phyloP scores from a whole-genome alignment of 2,329 filamentous ascomycete genomes.

The Colletotrichum sp. region DNA sequence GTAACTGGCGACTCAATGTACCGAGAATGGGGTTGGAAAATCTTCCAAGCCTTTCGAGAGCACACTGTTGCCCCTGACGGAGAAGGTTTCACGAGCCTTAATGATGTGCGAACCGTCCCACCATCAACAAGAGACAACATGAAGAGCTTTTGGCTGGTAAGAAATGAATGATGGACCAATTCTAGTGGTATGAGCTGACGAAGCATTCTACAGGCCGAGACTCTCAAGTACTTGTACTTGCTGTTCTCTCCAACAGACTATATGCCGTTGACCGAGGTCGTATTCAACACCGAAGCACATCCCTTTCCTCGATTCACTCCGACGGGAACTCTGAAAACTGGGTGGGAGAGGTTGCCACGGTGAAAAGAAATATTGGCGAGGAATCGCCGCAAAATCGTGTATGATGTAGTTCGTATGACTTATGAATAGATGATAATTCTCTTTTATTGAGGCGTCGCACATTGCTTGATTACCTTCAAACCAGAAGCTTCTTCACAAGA shows the following conservation, averaged over 20 bases:
- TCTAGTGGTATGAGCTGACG: background rate
- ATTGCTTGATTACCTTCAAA: background rate
- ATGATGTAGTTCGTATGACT: background rate
- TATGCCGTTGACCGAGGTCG: conserved; percentile 81
- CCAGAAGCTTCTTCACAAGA: background rate
- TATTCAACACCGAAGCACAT: conserved; percentile 96
- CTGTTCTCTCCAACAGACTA: conserved; percentile 78
- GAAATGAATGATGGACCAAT: background rate
- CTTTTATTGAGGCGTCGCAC: background rate
- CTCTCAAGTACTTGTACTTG: conserved; percentile 95
- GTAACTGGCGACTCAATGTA: conserved; percentile 76
- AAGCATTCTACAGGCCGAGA: conserved; percentile 68
- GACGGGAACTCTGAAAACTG: conserved; percentile 75
- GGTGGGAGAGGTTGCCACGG: conserved; percentile 75
- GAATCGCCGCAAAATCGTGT: background rate
- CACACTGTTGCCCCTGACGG: conserved; percentile 66
- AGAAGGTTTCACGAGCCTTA: conserved; percentile 61
- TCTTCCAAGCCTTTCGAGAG: conserved; percentile 73
- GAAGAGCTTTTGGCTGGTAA: conserved; percentile 74
- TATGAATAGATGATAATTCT: background rate
- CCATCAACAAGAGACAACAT: conserved; percentile 68
- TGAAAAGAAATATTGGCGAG: conserved; percentile 25
- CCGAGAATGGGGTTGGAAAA: conserved; percentile 77
- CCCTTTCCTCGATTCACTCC: conserved; percentile 86
- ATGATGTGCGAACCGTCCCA: conserved; percentile 58